Base-by-base conservation (phyloP, 208 protist genomes). In the Trichomonas vaginalis region DNA sequence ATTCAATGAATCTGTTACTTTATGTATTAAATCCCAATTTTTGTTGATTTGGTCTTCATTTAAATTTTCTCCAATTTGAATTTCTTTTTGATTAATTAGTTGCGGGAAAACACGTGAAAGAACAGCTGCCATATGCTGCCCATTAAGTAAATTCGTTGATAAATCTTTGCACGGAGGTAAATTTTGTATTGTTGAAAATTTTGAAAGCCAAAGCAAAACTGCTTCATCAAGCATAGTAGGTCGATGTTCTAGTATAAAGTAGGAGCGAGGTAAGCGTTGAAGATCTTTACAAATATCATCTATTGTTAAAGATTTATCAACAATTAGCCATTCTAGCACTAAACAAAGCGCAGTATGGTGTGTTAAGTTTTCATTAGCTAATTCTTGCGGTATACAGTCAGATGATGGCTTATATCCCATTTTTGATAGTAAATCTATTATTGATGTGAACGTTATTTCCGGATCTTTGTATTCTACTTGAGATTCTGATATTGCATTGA, bases 271-370 rank as follows among this genome's bases (percentile, higher is more conserved):
- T 21, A 92, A 27, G 27, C 86, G 23, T 56, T 92, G 42, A 2
- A 92, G 6, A 92, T 92, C 86, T n/a, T 92, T 45, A 9, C 45
- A 92, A 48, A 92, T 23, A 42, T 48, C 17, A 39, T 92, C 40
- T 39, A 92, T 92, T 51, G 86, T 48, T 35, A 92, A n/a, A 40
- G 86, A 51, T 92, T 40, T 48, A 92, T 92, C 86, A 47, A 92
- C 45, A 92, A 92, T 45, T 14, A 42, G 1, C 86, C 86, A 92
- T 51, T 92, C 86, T 42, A 92, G 17, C 48, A 92, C n/a, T 92
- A 48, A n/a, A 35, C 17, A 48, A 4, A 92, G 46, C 21, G 42
- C 39, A 56, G 37, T 39, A 39, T 92, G 86, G 56, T 48, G 14
- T 8, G 0, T 48, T 39, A 51, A n/a, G 27, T 35, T n/a, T 0